phyloP scores from a whole-genome alignment of 768 basidiomycete species.

The Xerocomus brunneocitrinus region DNA sequence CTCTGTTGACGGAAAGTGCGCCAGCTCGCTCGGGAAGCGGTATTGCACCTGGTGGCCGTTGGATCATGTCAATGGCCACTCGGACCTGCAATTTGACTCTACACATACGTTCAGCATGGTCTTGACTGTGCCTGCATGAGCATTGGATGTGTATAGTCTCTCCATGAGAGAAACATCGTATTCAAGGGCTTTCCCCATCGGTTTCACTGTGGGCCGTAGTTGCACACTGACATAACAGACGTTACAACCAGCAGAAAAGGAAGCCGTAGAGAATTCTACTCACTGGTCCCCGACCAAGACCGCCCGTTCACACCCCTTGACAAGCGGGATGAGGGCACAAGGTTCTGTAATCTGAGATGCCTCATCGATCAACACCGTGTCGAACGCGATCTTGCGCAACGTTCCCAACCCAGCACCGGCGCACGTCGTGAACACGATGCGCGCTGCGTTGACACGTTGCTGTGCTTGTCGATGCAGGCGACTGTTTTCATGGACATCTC shows the following conservation, averaged over 20 bases:
- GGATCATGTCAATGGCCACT: neutral
- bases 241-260: neutral
- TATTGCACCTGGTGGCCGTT: constrained; percentile 47
- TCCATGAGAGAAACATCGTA: constrained; percentile 62
- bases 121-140: constrained; percentile 37
- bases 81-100: neutral
- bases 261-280: constrained; percentile 20
- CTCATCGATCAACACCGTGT: constrained; percentile 62
- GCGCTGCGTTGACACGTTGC: constrained; percentile 50
- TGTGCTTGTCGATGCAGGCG: constrained; percentile 55
- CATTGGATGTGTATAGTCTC: constrained; percentile 43
- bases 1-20: constrained; percentile 55
- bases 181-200: constrained; percentile 52
- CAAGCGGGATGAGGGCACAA: constrained; percentile 59
- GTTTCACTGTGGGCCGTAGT: constrained; percentile 58
- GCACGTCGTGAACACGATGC: constrained; percentile 62
- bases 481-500: constrained; percentile 55
- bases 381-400: constrained; percentile 51
- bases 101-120: constrained; percentile 56
- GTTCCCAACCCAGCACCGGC: constrained; percentile 59
- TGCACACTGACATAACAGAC: constrained; percentile 45
- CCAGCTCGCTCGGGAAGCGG: constrained; percentile 55
- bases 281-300: constrained; percentile 71
- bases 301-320: constrained; percentile 55
- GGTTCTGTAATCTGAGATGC: constrained; percentile 70